Evolutionary conservation across 2,329 filamentous ascomycete species (phyloP), one percentile per base, ranked within the genome.

Genomic region (Diaporthe sp.): DNA sequence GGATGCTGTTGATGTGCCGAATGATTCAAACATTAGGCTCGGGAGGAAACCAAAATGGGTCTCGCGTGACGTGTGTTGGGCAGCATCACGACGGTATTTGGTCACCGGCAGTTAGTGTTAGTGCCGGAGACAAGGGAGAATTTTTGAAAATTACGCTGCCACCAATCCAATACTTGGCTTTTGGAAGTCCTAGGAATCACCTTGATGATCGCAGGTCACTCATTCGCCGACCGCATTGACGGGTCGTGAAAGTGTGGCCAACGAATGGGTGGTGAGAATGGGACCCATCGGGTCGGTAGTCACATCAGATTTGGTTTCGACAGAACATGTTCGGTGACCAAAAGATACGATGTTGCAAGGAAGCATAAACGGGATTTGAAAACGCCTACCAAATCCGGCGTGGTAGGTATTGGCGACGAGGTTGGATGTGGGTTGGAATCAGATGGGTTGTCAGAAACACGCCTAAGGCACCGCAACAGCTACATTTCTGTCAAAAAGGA

Each of bases 401-500:
- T 28, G 47, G 49, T 12, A 42, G 7, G 47, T 39, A 51, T 53
- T n/a, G 58, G 31, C 31, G 22, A 68, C 10, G 28, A 25, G 28
- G 42, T 51, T 15, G 9, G 58, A 37, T 25, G 22, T 34, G 22
- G 2, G 57, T 12, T 49, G 31, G 60, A 28, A 57, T 12, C 2
- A 25, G 61, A 31, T 4, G 42, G 22, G 28, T 47, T 65, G 61
- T 22, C 61, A 65, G 61, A 65, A 47, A 65, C 61, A 47, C 25
- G 42, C 15, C 39, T 49, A 44, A 6, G 61, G 63, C 22, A 37
- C 37, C 53, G 65, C 47, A 39, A 68, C 47, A 68, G 47, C 65
- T 39, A 9, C 12, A 37, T 37, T 51, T 51, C 63, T 68, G 44
- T 28, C 65, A 68, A 53, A 68, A 68, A 68, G 65, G 65, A 53